Evolutionary conservation across 2,329 filamentous ascomycete genomes (phyloP).

Genomic region (Aplosporella prunicola): DNA sequence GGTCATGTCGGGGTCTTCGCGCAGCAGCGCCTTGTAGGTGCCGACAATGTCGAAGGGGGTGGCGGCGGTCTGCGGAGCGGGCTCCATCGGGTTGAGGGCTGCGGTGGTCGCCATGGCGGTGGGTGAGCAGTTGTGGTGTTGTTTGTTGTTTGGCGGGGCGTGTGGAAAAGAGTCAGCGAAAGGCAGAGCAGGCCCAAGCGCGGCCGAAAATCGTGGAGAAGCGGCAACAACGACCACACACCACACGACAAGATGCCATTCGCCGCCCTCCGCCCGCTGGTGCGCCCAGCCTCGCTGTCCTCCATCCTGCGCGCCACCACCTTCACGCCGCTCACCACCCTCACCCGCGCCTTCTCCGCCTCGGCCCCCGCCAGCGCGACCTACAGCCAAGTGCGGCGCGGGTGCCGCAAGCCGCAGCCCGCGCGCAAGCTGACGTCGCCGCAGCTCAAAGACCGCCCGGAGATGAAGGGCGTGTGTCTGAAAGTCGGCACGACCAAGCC

Average conservation of each 20-base stretch:
- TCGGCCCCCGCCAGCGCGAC: constrained; percentile 33
- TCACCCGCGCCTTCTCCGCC: constrained; percentile 30
- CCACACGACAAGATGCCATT: too few relatives aligned
- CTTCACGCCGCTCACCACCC: constrained; percentile 5
- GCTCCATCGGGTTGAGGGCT: background rate
- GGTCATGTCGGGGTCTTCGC: constrained; percentile 70
- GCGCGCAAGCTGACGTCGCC: constrained; percentile 83
- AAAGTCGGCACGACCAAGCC: constrained; percentile 89
- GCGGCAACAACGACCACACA: too few relatives aligned
- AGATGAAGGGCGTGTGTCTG: constrained; percentile 91
- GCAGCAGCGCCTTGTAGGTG: constrained; percentile 55
- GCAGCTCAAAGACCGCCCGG: constrained; percentile 64
- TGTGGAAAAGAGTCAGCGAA: too few relatives aligned
- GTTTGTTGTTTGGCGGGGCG: too few relatives aligned
- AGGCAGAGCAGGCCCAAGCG: too few relatives aligned
- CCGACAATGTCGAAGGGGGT: constrained; percentile 47
- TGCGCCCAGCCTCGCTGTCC: constrained; percentile 3
- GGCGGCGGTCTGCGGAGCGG: background rate
- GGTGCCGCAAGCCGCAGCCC: constrained; percentile 68
- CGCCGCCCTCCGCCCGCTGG: constrained; percentile 8
- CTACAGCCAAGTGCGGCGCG: constrained; percentile 46
- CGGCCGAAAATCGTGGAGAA: too few relatives aligned
- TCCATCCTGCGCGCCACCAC: constrained; percentile 1
- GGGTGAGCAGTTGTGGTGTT: background rate
- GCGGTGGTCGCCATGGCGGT: constrained; percentile 5